Base-by-base conservation (phyloP, 2,329 filamentous ascomycete species). In the Sclerotinia borealis region DNA sequence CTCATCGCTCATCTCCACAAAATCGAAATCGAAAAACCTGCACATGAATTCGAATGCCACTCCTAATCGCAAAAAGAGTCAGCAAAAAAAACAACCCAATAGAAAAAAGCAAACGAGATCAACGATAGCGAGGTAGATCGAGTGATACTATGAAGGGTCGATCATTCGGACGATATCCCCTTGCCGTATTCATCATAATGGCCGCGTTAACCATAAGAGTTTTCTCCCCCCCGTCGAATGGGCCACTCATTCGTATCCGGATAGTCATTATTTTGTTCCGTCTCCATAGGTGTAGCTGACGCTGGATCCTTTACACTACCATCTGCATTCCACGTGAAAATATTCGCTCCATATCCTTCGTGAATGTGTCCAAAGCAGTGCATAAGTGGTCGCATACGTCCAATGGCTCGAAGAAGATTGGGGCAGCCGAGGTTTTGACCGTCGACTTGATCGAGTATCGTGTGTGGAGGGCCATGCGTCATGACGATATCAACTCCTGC, bases 171-270 rank as follows among this genome's bases (percentile, higher is more conserved):
- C 48, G 41, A 66, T 69, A 66, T 13, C 66, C 68, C 61, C 47
- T 67, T 2, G 64, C 36, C 6, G 68, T 68, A 22, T 70, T 69
- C 63, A 64, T 77, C 58, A 68, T 69, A 25, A 86, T 79, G 0
- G 85, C 76, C 0, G 83, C 83, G 69, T 87, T 87, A n/a, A 87
- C 75, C 69, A 87, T 86, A 3, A 86, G 71, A 0, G 84, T 87
- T 68, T 85, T 78, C 49, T 75, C 71, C 0, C 79, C 79, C 7
- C 31, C 31, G 31, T 45, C 73, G 59, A 0, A 80, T 27, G 1
- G 69, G 68, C 50, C 70, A 65, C n/a, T 71, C 65, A 27, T 78
- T 64, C 17, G 65, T 74, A 3, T 72, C 68, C 0, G 72, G 71
- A 59, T 79, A 77, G 63, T 77, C 74, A 41, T 80, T 81, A 2